Conservation (phyloP, 2,329 filamentous ascomycete genomes). For the Coniochaeta ligniaria region DNA sequence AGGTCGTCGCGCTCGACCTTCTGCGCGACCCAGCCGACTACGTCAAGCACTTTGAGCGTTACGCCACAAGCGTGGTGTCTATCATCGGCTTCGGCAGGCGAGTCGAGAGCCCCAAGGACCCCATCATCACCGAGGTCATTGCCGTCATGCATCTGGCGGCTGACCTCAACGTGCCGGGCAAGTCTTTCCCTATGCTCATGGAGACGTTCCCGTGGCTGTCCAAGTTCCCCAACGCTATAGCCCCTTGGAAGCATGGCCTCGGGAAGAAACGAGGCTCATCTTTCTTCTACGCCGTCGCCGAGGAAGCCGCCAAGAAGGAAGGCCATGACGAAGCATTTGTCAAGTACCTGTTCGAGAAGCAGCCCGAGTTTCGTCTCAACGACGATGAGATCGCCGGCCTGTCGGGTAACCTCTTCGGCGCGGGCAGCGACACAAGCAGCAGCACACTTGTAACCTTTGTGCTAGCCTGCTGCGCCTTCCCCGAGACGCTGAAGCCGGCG, state of each 20-base stretch:
- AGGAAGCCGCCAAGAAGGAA: constrained; percentile 37
- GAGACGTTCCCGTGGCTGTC: constrained; percentile 45
- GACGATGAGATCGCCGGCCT: constrained; percentile 36
- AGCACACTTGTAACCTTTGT: constrained; percentile 38
- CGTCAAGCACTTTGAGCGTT: constrained; percentile 45
- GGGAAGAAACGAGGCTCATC: constrained; percentile 35
- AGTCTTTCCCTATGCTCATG: constrained; percentile 48
- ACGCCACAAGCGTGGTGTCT: constrained; percentile 45
- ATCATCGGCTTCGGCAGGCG: constrained; percentile 51
- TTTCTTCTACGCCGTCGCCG: constrained; percentile 45
- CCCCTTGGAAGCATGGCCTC: constrained; percentile 42
- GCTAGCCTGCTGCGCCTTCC: constrained; percentile 41
- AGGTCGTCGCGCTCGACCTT: constrained; percentile 43
- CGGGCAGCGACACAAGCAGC: constrained; percentile 41
- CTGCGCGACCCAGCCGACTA: constrained; percentile 35
- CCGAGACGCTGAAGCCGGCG: constrained; percentile 36
- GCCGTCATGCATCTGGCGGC: constrained; percentile 50
- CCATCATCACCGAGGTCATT: constrained; percentile 53
- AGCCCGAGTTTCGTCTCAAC: constrained; percentile 35
- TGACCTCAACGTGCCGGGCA: constrained; percentile 45
- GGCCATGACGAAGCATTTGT: constrained; percentile 25
- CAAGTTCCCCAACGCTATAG: constrained; percentile 38
- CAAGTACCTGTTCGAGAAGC: constrained; percentile 39
- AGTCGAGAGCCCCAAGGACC: constrained; percentile 41
- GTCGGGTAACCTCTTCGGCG: constrained; percentile 40